Base-by-base conservation (phyloP, 768 basidiomycete species). In the Mrakia hoshinonis region DNA sequence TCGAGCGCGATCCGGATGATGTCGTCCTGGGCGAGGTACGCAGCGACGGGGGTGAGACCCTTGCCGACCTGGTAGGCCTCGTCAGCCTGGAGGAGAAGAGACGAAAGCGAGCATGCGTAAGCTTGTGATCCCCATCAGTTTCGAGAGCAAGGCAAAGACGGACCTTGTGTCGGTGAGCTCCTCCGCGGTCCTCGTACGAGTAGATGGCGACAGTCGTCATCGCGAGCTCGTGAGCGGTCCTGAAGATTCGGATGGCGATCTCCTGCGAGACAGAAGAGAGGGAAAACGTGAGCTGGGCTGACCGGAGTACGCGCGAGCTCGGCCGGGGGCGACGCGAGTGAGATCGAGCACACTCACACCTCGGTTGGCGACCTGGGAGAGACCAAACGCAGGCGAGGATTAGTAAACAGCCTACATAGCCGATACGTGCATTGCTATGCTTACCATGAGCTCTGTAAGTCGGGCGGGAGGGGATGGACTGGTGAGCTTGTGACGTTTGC, bases 141-240 rank as follows among this genome's bases (percentile, higher is more conserved):
- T 36, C 4, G 38, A 46, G 24, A 36, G 4, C 49, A 20, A 38
- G 29, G 46, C 7, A 20, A 29, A 47, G 46, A 22, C 65, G 36
- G 73, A 88, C 92, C 87, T 99, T 99, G 80, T 98, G 94, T 76
- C 96, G 87, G 83, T 99, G 96, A 48, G 96, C 95, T 48, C 89
- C 90, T 82, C 97, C 85, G 73, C 96, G 86, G 83, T 99, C 96
- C 82, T 99, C 96, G 78, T 84, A 90, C 12, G 95, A 98, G 82
- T 91, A 98, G 82, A 99, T 97, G 47, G 96, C 96, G 69, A 98
- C 96, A 61, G 94, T 96, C 80, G 94, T 92, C 94, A 98, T 96
- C 12, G 94, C 96, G 73, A 99, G 85, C 79, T 99, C 96, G 82
- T 99, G 96, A 63, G 60, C 67, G n/a, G 77, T 76, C n/a, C 76